These are phyloP conservation scores for Immersiporthe knoxdaviesiana DNA, from an alignment of 2,329 filamentous ascomycete species.

Conservation along the genomic window DNA sequence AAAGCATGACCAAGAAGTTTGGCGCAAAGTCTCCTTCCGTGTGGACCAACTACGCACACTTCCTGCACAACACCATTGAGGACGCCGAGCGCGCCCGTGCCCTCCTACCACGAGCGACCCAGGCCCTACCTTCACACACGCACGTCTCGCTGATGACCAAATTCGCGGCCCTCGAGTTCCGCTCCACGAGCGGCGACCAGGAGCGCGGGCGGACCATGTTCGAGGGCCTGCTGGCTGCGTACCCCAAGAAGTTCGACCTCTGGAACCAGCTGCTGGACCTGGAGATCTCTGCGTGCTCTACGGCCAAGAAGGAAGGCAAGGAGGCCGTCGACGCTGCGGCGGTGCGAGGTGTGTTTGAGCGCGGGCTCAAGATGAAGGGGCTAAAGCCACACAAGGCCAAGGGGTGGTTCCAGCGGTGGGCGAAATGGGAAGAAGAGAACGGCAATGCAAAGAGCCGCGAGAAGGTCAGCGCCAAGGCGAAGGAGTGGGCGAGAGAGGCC, in stretches of 20 bases:
- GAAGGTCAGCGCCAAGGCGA: conserved; percentile 70
- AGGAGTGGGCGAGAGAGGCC: conserved; percentile 66
- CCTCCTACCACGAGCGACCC: conserved; percentile 80
- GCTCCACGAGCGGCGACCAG: conserved; percentile 76
- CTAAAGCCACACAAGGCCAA: conserved; percentile 83
- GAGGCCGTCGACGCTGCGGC: conserved; percentile 44
- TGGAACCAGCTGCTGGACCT: conserved; percentile 93
- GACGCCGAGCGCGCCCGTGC: conserved; percentile 75
- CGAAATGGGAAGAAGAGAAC: conserved; percentile 79
- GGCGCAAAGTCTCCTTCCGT: conserved; percentile 78
- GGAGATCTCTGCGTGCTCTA: conserved; percentile 67
- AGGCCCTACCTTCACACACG: conserved; percentile 73
- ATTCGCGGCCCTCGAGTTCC: conserved; percentile 92
- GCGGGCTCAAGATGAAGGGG: conserved; percentile 68
- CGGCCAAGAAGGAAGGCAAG: conserved; percentile 54
- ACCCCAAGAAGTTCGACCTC: conserved; percentile 86
- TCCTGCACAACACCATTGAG: conserved; percentile 76
- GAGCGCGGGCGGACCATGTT: conserved; percentile 96
- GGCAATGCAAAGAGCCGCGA: conserved; percentile 73
- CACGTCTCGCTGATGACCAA: conserved; percentile 75
- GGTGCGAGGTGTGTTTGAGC: conserved; percentile 79
- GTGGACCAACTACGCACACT: conserved; percentile 94
- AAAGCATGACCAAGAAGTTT: conserved; percentile 84
- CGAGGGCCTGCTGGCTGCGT: conserved; percentile 80
- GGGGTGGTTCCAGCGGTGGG: conserved; percentile 91